Conservation (phyloP, 2,329 filamentous ascomycete species). For the Knufia petricola region DNA sequence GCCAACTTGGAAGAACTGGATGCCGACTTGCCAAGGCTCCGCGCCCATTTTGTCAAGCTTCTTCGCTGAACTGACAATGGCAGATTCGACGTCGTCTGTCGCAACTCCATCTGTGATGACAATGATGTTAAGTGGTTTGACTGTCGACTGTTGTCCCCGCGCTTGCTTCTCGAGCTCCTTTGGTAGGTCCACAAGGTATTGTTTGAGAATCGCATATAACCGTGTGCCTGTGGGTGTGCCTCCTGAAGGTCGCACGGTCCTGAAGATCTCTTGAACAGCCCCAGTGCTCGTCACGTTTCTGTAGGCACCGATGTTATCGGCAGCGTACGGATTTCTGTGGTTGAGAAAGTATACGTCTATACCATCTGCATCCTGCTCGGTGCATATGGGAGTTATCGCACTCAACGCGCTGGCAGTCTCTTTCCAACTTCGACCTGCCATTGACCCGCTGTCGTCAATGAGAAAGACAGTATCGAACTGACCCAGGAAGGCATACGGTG, state of each 20-base stretch:
- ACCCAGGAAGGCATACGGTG: slow-evolving; percentile 64
- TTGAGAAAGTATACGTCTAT: slow-evolving; percentile 92
- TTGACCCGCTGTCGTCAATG: slow-evolving; percentile 85
- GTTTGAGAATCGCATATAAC: slow-evolving; percentile 60
- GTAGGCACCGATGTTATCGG: slow-evolving; percentile 46
- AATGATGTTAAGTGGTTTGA: slow-evolving; percentile 82
- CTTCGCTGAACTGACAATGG: slow-evolving; percentile 57
- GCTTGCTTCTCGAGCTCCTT: slow-evolving; percentile 31
- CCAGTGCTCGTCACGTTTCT: slow-evolving; percentile 50
- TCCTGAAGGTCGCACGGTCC: slow-evolving; percentile 52
- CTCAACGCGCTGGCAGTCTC: slow-evolving; percentile 63
- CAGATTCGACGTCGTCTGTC: slow-evolving; percentile 64
- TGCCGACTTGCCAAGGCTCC: slow-evolving; percentile 70
- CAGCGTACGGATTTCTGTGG: slow-evolving; percentile 37
- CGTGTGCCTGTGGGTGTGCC: slow-evolving; percentile 66
- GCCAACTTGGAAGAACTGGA: slow-evolving; percentile 96
- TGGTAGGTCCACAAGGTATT: slow-evolving; percentile 56
- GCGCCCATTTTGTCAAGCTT: slow-evolving; percentile 62
- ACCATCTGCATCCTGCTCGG: slow-evolving; percentile 67
- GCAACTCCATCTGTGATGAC: slow-evolving; percentile 84
- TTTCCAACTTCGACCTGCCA: slow-evolving; percentile 66
- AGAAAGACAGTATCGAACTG: slow-evolving; percentile 82
- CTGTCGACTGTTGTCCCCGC: slow-evolving; percentile 30
- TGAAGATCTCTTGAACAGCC: slow-evolving; percentile 61
- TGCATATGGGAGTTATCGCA: slow-evolving; percentile 73